These are phyloP conservation scores for Evernia prunastri DNA, from an alignment of 495 filamentous ascomycete genomes.

Conservation along the genomic window DNA sequence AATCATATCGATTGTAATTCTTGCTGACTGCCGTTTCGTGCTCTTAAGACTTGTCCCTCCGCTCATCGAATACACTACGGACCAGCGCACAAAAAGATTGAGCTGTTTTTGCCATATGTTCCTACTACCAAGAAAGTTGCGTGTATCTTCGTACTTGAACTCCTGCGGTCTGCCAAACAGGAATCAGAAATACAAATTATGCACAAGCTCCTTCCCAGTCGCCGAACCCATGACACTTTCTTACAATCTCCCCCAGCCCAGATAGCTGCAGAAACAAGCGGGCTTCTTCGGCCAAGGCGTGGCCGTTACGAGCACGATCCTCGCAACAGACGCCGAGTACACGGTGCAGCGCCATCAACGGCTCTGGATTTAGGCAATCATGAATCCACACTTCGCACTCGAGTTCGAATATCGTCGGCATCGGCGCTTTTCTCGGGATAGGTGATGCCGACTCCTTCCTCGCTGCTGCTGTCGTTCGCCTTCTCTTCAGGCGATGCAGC, in stretches of 20 bases:
- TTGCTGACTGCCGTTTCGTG: neutral
- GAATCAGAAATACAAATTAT: neutral
- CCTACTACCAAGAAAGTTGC: neutral
- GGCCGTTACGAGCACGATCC: neutral
- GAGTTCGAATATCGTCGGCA: neutral
- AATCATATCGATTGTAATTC: constrained; percentile 4
- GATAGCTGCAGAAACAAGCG: neutral
- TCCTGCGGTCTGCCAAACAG: neutral
- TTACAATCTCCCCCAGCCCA: neutral
- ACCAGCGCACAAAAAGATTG: neutral
- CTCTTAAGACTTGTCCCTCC: neutral
- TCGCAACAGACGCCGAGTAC: neutral
- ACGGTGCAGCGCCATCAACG: neutral
- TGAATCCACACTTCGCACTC: constrained; percentile 5
- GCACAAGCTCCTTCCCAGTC: neutral
- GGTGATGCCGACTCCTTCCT: constrained; percentile 17
- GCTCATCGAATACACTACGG: neutral
- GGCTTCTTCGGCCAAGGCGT: neutral
- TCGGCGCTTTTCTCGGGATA: constrained; percentile 14
- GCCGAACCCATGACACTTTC: neutral
- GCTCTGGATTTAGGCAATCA: neutral
- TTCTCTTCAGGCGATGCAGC: constrained; percentile 34
- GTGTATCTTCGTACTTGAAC: neutral
- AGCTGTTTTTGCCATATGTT: neutral
- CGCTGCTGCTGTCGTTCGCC: constrained; percentile 33